A percentile compares a stretch with the other conserved stretches of the same genome.
Conservation (phyloP, 202 grass and related monocot genomes). For the Saccharum hybrid region DNA sequence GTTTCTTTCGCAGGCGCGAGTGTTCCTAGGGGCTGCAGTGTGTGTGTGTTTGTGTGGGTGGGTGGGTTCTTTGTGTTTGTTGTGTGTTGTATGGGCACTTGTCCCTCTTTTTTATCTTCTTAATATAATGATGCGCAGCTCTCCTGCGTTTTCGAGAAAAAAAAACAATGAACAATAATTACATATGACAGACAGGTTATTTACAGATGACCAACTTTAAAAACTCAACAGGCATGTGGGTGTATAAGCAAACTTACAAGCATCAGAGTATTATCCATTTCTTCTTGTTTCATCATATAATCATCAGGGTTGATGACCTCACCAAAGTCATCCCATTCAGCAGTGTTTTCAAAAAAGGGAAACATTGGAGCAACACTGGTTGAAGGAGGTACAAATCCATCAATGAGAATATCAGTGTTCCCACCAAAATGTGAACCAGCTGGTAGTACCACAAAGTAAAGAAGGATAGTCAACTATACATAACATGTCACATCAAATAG, state of each 20-base stretch:
- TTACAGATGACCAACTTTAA: slow-evolving; percentile 8
- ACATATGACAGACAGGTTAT: not conserved
- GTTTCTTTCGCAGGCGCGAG: no score
- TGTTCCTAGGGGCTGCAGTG: no score
- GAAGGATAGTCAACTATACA: slow-evolving; percentile 36
- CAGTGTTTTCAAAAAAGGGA: slow-evolving; percentile 88
- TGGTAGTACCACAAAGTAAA: slow-evolving; percentile 51
- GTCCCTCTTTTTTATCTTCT: no score
- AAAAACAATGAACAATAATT: no score
- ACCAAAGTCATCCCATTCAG: slow-evolving; percentile 98
- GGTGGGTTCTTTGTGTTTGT: no score
- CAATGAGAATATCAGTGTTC: slow-evolving; percentile 84
- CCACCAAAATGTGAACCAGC: slow-evolving; percentile 57
- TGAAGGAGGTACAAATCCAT: slow-evolving; percentile 88
- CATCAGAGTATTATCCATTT: slow-evolving; percentile 70
- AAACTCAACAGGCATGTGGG: slow-evolving; percentile 8
- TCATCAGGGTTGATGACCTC: slow-evolving; percentile 98
- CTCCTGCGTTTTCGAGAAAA: no score
- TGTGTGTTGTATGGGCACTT: no score
- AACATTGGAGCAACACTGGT: slow-evolving; percentile 92
- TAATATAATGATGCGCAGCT: no score
- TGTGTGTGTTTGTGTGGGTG: no score
- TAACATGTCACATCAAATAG: slow-evolving; percentile 30
- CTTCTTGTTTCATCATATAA: slow-evolving; percentile 91
- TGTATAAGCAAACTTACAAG: slow-evolving; percentile 65